Evolutionary conservation across 2,329 filamentous ascomycete genomes (phyloP), one percentile per base, ranked within the genome.

Genomic region (Neonectria neomacrospora): DNA sequence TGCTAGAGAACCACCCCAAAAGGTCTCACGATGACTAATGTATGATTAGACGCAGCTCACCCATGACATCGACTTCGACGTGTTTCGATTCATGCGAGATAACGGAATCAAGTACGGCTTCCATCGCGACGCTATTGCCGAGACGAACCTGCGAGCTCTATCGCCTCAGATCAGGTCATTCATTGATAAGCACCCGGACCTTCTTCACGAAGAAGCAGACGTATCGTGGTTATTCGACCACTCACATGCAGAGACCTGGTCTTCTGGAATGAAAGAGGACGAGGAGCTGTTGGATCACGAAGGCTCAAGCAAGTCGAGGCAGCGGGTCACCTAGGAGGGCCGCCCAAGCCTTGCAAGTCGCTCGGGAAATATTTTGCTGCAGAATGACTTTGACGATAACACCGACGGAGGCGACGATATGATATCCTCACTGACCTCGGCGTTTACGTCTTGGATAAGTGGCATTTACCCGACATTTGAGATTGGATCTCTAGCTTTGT

Each of bases 21-120:
- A 14, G 48, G 32, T 34, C 32, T 32, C 14, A 7, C 42, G 18
- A 50, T 58, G 54, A 54, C 67, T 72, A 52, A 71, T 45, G 22
- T 2, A 14, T 41, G 51, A 34, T 10, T 52, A 87, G 85, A 80
- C 85, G 6, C 80, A 85, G 47, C 86, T 86, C 67, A 82, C 80
- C 61, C 86, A 85, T 64, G 78, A 86, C 65, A 86, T 96, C 66
- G 88, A 93, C 74, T 96, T 96, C 74, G 93, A 96, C 73, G 88
- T 96, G 30, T 96, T 96, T 81, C 87, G 89, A 50, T 94, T 90
- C 81, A 95, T 96, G 92, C 84, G 88, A 66, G 92, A 96, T 73
- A 88, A 92, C 76, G 90, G 93, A 75, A 91, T 95, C 75, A 91
- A 89, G 11, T 96, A 96, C 74, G 93, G 86, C 12, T 88, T 87